Conservation (phyloP, 768 basidiomycete genomes). For the Lactifluus pinguis region DNA sequence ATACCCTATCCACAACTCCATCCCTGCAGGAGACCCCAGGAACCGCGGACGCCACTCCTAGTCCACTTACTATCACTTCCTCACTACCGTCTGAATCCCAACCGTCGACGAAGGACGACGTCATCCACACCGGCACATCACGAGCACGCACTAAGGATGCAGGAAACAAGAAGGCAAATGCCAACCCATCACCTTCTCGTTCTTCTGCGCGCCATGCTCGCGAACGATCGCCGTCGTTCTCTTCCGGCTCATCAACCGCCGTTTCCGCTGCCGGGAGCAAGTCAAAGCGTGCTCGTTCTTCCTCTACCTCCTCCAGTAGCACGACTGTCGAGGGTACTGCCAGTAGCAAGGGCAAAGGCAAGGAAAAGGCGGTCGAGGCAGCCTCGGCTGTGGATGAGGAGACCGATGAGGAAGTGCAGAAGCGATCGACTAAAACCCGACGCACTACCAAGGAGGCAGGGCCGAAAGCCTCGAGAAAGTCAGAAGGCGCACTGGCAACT, state of each 20-base stretch:
- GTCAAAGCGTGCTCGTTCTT: slow-evolving; percentile 16
- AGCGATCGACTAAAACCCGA: not conserved
- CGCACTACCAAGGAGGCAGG: not conserved
- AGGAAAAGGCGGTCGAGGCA: slow-evolving; percentile 9
- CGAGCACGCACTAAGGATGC: slow-evolving; percentile 6
- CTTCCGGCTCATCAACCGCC: slow-evolving; percentile 18
- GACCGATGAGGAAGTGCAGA: slow-evolving; percentile 2
- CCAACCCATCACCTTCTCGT: slow-evolving; percentile 1
- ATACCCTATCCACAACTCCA: not conserved
- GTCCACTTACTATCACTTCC: slow-evolving; percentile 15
- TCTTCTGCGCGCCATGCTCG: slow-evolving; percentile 5
- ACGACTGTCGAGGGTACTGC: slow-evolving; percentile 1
- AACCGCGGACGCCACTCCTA: slow-evolving; percentile 9
- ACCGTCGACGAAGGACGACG: slow-evolving; percentile 1
- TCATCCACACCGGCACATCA: not conserved
- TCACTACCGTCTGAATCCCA: slow-evolving; percentile 10
- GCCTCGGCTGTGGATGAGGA: slow-evolving; percentile 1
- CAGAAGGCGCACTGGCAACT: not conserved
- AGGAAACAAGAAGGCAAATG: not conserved
- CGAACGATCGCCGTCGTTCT: slow-evolving; percentile 10
- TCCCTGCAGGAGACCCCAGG: not conserved
- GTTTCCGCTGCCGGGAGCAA: slow-evolving; percentile 9
- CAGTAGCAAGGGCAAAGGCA: slow-evolving; percentile 13
- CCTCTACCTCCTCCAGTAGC: slow-evolving; percentile 14
- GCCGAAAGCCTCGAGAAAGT: slow-evolving; percentile 6